Evolutionary conservation across 202 grass and related monocot species (phyloP).

Genomic region (Panicum hallii): DNA sequence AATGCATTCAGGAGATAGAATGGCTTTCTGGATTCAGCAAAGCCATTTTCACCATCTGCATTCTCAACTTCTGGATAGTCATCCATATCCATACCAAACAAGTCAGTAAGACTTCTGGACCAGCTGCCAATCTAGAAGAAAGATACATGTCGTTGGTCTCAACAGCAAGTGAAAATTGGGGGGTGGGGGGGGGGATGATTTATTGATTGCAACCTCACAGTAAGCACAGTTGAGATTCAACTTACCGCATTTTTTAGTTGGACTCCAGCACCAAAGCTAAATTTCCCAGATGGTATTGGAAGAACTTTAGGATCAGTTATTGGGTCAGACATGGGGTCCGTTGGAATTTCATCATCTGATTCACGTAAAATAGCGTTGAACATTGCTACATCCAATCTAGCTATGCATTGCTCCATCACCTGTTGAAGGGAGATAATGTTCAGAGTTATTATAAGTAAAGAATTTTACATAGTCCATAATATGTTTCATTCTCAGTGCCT

Average conservation of each 20-base stretch:
- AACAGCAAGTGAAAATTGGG: not conserved
- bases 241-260: conserved; percentile 97
- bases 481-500: not conserved
- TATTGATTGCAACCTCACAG: conserved; percentile 14
- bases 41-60: conserved; percentile 46
- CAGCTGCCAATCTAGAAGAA: conserved; percentile 87
- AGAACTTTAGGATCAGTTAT: conserved; percentile 93
- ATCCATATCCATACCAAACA: conserved; percentile 86
- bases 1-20: conserved; percentile 87
- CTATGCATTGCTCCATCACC: conserved; percentile 93
- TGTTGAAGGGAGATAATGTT: conserved; percentile 40
- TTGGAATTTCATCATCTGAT: conserved; percentile 86
- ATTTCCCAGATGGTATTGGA: conserved; percentile 76
- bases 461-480: conserved; percentile 14
- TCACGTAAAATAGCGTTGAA: conserved; percentile 96
- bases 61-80: conserved; percentile 61
- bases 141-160: conserved; percentile 26
- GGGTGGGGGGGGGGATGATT: too few relatives aligned
- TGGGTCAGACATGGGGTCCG: conserved; percentile 84
- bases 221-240: conserved; percentile 37
- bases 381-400: conserved; percentile 94
- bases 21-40: conserved; percentile 55
- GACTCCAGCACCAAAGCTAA: conserved; percentile 88
- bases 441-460: conserved; percentile 29
- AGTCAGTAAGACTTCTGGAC: conserved; percentile 80